A percentile compares a stretch with the other conserved stretches of the same genome.
These are phyloP conservation scores for Annona squamosa DNA, from an alignment of 164 flowering plant genomes.

Conservation along the genomic window DNA sequence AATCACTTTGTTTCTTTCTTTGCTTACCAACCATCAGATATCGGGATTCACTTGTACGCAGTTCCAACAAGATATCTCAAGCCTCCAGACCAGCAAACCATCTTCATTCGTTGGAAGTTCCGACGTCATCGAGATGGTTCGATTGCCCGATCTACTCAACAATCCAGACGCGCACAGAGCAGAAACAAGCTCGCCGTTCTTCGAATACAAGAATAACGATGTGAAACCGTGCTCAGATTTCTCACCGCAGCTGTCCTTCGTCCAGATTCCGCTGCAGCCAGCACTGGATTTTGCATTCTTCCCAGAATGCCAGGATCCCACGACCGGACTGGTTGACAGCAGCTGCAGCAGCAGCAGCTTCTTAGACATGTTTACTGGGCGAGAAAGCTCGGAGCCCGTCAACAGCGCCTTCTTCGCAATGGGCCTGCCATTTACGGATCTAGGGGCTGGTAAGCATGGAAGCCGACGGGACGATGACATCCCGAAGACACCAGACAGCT, in stretches of 20 bases:
- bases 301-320: slow-evolving; percentile 29
- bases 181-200: slow-evolving; percentile 15
- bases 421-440: slow-evolving; percentile 13
- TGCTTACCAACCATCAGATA: background rate
- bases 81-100: background rate
- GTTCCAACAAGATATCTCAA: slow-evolving; percentile 8
- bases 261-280: slow-evolving; percentile 16
- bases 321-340: slow-evolving; percentile 31
- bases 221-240: slow-evolving; percentile 11
- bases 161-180: slow-evolving; percentile 14
- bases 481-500: slow-evolving; percentile 34
- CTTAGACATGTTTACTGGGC: slow-evolving; percentile 25
- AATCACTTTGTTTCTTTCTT: too few relatives aligned
- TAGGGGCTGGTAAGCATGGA: background rate
- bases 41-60: slow-evolving; percentile 1
- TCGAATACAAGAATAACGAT: slow-evolving; percentile 1
- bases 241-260: slow-evolving; percentile 13
- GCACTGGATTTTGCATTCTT: slow-evolving; percentile 24
- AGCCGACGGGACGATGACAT: slow-evolving; percentile 10
- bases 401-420: slow-evolving; percentile 11
- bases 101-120: slow-evolving; percentile 13
- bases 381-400: slow-evolving; percentile 6
- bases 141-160: slow-evolving; percentile 29
- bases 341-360: slow-evolving; percentile 25
- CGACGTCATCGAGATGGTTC: slow-evolving; percentile 31